phyloP scores from a whole-genome alignment of 1,139 yeast genomes.

The Candida sp. region DNA sequence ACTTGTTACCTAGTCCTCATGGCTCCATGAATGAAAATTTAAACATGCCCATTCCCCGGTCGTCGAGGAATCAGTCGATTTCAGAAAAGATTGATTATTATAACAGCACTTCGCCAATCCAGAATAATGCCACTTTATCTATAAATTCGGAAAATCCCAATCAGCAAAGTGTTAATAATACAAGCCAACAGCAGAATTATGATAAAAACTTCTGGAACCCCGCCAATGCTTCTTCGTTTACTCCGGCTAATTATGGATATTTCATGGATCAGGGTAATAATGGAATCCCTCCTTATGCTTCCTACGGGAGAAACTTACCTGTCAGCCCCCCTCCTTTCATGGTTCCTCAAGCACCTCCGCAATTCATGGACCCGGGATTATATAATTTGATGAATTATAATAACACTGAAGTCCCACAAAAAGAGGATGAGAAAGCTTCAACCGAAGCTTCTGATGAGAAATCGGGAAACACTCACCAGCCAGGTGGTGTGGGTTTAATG shows the following conservation, averaged over 20 bases:
- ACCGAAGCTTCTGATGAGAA: constrained; percentile 8
- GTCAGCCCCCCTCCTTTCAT: constrained; percentile 41
- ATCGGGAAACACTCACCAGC: constrained; percentile 4
- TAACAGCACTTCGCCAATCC: constrained; percentile 49
- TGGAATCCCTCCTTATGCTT: constrained; percentile 7
- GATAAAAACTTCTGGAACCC: constrained; percentile 61
- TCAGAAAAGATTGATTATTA: constrained; percentile 65
- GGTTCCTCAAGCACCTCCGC: constrained; percentile 35
- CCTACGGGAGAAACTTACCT: constrained; percentile 12
- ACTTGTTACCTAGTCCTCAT: constrained; percentile 22
- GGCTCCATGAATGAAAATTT: constrained; percentile 52
- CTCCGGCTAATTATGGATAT: constrained; percentile 36
- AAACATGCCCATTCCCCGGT: constrained; percentile 36
- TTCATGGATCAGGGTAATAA: constrained; percentile 20
- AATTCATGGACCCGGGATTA: constrained; percentile 37
- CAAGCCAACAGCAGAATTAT: constrained; percentile 4
- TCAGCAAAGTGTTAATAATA: constrained; percentile 4
- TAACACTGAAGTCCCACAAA: constrained; percentile 1
- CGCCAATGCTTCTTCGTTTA: constrained; percentile 57
- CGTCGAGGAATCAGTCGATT: constrained; percentile 54
- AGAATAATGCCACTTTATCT: constrained; percentile 39
- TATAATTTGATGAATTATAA: constrained; percentile 27
- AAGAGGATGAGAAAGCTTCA: constrained; percentile 5
- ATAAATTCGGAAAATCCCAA: constrained; percentile 24
- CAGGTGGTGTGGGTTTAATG: constrained; percentile 38